Evolutionary conservation across 805 yeast genomes (phyloP), one percentile per base, ranked within the genome.

Genomic region (Pichia scutulata): DNA sequence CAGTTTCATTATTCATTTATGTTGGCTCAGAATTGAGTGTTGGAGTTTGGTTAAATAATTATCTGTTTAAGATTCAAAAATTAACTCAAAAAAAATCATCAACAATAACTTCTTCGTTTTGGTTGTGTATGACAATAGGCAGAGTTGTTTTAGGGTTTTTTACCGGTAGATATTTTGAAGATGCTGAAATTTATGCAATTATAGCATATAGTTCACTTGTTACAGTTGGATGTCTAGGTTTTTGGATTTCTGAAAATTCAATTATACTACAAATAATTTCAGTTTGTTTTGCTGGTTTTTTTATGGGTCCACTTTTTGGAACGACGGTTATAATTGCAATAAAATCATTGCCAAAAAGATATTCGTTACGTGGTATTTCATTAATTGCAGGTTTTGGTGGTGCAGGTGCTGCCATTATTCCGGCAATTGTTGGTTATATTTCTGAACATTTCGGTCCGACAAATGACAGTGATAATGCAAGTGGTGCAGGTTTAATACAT

Each of bases 341-440:
- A 43, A 78, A 80, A 49, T 68, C 80, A 2, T 63, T 88, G 41
- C 95, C 95, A 0, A 65, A 68, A 25, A 73, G 71, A 40, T 67
- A 76, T 47, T 85, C 84, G 48, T 77, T 85, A 10, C 66, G 79
- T 18, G 90, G 89, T 1, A 74, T 88, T 9, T 90, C 95, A 0
- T 71, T 85, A 48, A 78, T 84, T 21, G 81, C 89, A 50, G 89
- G 93, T 0, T 62, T 86, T 52, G 95, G 95, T 7, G 90, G 93
- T 3, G 79, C 83, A 16, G 96, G 95, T 1, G 86, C 85, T n/a
- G 92, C 95, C 0, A 73, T 78, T 0, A 54, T 86, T 7, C 93
- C 95, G 1, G 84, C 80, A 54, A 48, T 79, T 2, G 72, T 82
- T 37, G 95, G 95, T 9, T 61, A 63, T 22, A 54, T 73, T 7